These are phyloP conservation scores for Phytophthora cajani DNA, from an alignment of 352 stramenopile genomes.

Conservation along the genomic window DNA sequence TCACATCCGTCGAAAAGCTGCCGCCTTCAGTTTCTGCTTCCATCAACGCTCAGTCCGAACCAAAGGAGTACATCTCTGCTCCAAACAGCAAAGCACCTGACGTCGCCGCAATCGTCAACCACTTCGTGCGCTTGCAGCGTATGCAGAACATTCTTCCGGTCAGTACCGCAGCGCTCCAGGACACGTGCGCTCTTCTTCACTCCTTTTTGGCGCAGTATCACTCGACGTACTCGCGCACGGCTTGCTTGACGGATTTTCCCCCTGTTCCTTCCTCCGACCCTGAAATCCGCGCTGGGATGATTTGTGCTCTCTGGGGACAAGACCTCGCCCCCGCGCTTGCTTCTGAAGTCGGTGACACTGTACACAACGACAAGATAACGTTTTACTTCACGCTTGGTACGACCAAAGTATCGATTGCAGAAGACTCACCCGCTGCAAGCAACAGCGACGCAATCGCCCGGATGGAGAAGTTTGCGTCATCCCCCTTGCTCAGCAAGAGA, in stretches of 20 bases:
- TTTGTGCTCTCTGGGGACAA: constrained; percentile 66
- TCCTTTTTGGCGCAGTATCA: constrained; percentile 67
- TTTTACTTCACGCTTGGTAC: constrained; percentile 75
- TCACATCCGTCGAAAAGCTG: constrained; percentile 55
- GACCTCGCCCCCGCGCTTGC: constrained; percentile 60
- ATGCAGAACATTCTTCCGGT: constrained; percentile 54
- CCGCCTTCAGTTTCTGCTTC: constrained; percentile 46
- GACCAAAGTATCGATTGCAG: constrained; percentile 43
- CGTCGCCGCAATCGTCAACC: constrained; percentile 56
- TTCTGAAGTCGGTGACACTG: background rate
- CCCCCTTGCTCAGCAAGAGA: constrained; percentile 62
- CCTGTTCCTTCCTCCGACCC: constrained; percentile 51
- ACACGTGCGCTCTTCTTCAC: constrained; percentile 52
- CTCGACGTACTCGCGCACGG: constrained; percentile 57
- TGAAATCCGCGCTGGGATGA: constrained; percentile 64
- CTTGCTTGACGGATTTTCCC: constrained; percentile 57
- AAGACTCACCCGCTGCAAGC: constrained; percentile 14
- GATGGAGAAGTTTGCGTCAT: constrained; percentile 57
- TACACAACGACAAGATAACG: constrained; percentile 28
- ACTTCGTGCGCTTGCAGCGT: constrained; percentile 60
- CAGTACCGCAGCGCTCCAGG: constrained; percentile 38
- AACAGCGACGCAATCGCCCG: constrained; percentile 32
- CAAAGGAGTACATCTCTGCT: constrained; percentile 5
- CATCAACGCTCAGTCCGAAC: constrained; percentile 37
- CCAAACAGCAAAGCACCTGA: constrained; percentile 17